A percentile compares a stretch with the other conserved stretches of the same genome.
These are phyloP conservation scores for Podila minutissima DNA, from an alignment of 192 early-diverging fungal genomes.

Conservation along the genomic window DNA sequence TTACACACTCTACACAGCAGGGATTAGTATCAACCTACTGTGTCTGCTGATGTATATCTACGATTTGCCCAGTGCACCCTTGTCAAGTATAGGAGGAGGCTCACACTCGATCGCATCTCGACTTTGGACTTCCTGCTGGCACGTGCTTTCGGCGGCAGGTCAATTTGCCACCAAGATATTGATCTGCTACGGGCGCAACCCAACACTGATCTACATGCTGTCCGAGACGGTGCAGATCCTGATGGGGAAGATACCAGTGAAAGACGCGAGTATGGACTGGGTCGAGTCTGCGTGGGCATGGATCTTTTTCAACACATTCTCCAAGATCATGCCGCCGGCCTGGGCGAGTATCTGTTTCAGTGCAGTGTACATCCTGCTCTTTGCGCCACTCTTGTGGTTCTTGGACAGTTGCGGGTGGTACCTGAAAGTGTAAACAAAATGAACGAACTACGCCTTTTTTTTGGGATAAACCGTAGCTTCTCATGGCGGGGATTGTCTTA, in stretches of 20 bases:
- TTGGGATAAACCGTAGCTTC: too few relatives aligned
- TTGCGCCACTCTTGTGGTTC: constrained; percentile 27
- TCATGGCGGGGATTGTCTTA: too few relatives aligned
- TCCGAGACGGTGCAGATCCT: constrained; percentile 39
- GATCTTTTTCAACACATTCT: constrained; percentile 34
- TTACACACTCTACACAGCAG: constrained; percentile 53
- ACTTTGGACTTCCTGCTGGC: not conserved
- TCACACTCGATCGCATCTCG: too few relatives aligned
- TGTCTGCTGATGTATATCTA: constrained; percentile 39
- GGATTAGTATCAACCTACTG: constrained; percentile 31
- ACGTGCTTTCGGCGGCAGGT: not conserved
- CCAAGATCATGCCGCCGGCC: constrained; percentile 5
- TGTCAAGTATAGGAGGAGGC: too few relatives aligned
- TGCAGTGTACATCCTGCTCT: constrained; percentile 17
- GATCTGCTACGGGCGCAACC: constrained; percentile 58
- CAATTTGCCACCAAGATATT: constrained; percentile 12
- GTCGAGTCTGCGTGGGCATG: constrained; percentile 16
- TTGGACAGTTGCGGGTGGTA: constrained; percentile 5
- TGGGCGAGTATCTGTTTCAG: constrained; percentile 40
- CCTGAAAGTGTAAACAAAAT: constrained; percentile 11
- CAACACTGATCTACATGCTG: constrained; percentile 56
- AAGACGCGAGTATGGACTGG: constrained; percentile 1
- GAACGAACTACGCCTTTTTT: too few relatives aligned
- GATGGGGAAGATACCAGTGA: constrained; percentile 19
- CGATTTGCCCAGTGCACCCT: constrained; percentile 17